Conservation (phyloP, 176 grass and related monocot genomes). For the Hordeum vulgare region MorexV3_pseudomolecules_assembly NC_058519.1:391122841-391123340, state of each 20-base stretch:
- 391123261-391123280: neutral
- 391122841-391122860: neutral
- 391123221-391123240: neutral
- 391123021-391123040: neutral
- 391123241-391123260: neutral
- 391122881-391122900: neutral
- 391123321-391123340: too few species aligned
- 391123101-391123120: neutral
- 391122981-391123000: neutral
- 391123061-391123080: slow-evolving; percentile 18
- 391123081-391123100: slow-evolving; percentile 13
- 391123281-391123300: neutral
- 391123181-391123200: neutral
- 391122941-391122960: neutral
- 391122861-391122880: neutral
- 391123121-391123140: neutral
- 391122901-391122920: neutral
- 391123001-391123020: neutral
- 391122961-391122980: neutral
- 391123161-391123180: neutral
- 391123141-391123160: neutral
- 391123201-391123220: neutral
- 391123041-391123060: slow-evolving; percentile 2
- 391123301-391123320: neutral
- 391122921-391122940: neutral